Base-by-base conservation (phyloP, 257 asterid species). In the Plectranthus barbatus region DNA sequence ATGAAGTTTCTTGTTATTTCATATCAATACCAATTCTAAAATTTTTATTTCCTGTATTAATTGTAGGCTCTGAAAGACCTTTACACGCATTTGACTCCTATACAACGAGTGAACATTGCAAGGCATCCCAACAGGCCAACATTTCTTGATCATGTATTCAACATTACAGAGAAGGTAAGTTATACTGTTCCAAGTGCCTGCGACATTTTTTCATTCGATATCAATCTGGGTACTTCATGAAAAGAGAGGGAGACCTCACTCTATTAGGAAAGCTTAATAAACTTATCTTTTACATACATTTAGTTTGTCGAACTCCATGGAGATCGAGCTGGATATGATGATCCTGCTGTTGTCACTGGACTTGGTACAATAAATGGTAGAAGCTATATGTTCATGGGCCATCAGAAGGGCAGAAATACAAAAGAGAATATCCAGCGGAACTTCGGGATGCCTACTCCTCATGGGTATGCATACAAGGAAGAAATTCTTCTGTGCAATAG, bases 401-500 rank as follows among this genome's bases (percentile, higher is more conserved):
- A 90, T 50, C 97, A 87, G 70, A 90, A 90, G 64, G 97, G 97
- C 39, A 82, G 97, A 48, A 87, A 90, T 65, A 81, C 96, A 13
- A 90, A 90, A 80, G 97, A 90, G 77, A 90, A 87, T 73, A 87
- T 90, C 56, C 77, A 78, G 56, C 86, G 97, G 13, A 90, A 90
- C 86, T 87, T 90, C 73, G 97, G 96, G 75, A 90, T 90, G 97
- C 97, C 97, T 51, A 90, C 97, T 42, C 97, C 97, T 53, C 97
- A 90, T 71, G 97, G 97, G 97, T 90, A 83, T 64, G 78, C 23
- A 67, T 60, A 48, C n/a, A n/a, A n/a, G n/a, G n/a, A n/a, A n/a
- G n/a, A n/a, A 2, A 9, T 66, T 62, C 14, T 39, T 61, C 0
- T 44, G 20, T 19, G 57, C 14, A 31, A 31, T 55, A 60, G 41